These are phyloP conservation scores for Mycena belliarum DNA, from an alignment of 768 basidiomycete genomes.

Conservation along the genomic window DNA sequence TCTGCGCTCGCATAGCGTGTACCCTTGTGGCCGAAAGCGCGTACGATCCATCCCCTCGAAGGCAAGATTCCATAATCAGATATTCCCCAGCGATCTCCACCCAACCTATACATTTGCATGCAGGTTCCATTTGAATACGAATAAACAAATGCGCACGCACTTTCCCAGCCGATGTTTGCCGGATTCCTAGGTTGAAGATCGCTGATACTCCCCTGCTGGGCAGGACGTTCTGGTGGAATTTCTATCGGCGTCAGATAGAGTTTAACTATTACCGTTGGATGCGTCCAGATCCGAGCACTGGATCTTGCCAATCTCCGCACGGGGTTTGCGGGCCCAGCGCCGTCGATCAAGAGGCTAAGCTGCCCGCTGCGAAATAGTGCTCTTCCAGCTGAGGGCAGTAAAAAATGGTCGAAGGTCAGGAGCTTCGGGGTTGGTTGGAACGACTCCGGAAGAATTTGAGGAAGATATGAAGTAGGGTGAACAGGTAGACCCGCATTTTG, in stretches of 20 bases:
- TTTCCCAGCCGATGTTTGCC: not conserved
- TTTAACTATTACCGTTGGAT: conserved; percentile 5
- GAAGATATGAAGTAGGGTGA: not conserved
- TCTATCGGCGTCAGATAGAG: not conserved
- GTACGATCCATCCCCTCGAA: too few species aligned
- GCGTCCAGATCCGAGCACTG: conserved; percentile 3
- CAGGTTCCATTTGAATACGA: not conserved
- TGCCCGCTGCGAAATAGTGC: too few species aligned
- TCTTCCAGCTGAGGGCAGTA: too few species aligned
- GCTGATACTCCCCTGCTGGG: not conserved
- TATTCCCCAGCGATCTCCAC: not conserved
- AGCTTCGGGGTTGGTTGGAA: too few species aligned
- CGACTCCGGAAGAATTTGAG: too few species aligned
- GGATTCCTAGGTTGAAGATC: not conserved
- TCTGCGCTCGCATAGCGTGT: too few species aligned
- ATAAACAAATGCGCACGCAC: not conserved
- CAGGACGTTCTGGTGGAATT: conserved; percentile 1
- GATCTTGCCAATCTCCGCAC: not conserved
- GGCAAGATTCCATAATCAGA: too few species aligned
- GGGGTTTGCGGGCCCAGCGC: not conserved
- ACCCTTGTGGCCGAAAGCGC: too few species aligned
- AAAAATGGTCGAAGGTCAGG: too few species aligned
- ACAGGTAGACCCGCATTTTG: too few species aligned
- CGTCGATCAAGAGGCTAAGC: too few species aligned
- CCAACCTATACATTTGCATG: conserved; percentile 1